phyloP scores from a whole-genome alignment of 1,284 basidiomycete genomes.

The Agaricales sp. region DNA sequence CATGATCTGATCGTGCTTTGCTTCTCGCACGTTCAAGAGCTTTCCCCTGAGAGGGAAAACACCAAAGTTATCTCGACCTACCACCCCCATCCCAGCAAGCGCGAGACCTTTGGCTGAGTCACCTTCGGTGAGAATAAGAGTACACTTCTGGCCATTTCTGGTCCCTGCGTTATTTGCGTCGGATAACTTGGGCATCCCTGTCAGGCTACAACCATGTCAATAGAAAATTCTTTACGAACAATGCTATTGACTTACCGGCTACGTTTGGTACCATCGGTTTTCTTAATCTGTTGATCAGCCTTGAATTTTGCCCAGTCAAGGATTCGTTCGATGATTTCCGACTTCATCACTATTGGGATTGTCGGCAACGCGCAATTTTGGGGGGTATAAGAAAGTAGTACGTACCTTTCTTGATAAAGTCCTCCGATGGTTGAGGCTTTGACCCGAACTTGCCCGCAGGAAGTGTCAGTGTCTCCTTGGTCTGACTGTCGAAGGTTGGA shows the following conservation, averaged over 20 bases:
- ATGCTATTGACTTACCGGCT: slow-evolving; percentile 44
- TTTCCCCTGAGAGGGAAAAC: slow-evolving; percentile 98
- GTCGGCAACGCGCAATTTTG: slow-evolving; percentile 9
- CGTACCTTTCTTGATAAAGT: slow-evolving; percentile 92
- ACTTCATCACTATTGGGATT: slow-evolving; percentile 65
- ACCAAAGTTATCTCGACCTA: slow-evolving; percentile 94
- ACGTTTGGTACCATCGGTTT: slow-evolving; percentile 92
- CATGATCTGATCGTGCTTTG: slow-evolving; percentile 91
- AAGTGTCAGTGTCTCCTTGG: slow-evolving; percentile 93
- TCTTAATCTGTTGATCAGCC: slow-evolving; percentile 93
- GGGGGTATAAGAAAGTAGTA: slow-evolving; percentile 5
- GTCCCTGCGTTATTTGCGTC: slow-evolving; percentile 98
- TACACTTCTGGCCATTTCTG: slow-evolving; percentile 73
- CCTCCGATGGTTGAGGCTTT: slow-evolving; percentile 77
- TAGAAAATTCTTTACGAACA: slow-evolving; percentile 3
- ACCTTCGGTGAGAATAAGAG: slow-evolving; percentile 97
- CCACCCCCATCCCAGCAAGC: slow-evolving; percentile 88
- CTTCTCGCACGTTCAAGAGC: slow-evolving; percentile 95
- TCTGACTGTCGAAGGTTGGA: slow-evolving; percentile 98
- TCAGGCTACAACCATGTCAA: slow-evolving; percentile 42
- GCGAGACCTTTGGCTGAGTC: slow-evolving; percentile 98
- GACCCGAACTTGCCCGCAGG: slow-evolving; percentile 87
- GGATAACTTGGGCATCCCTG: slow-evolving; percentile 88
- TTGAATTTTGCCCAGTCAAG: slow-evolving; percentile 96
- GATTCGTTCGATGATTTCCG: slow-evolving; percentile 87